These are phyloP conservation scores for Uncinocarpus reesii DNA, from an alignment of 2,329 filamentous ascomycete species.

Conservation along the genomic window DNA sequence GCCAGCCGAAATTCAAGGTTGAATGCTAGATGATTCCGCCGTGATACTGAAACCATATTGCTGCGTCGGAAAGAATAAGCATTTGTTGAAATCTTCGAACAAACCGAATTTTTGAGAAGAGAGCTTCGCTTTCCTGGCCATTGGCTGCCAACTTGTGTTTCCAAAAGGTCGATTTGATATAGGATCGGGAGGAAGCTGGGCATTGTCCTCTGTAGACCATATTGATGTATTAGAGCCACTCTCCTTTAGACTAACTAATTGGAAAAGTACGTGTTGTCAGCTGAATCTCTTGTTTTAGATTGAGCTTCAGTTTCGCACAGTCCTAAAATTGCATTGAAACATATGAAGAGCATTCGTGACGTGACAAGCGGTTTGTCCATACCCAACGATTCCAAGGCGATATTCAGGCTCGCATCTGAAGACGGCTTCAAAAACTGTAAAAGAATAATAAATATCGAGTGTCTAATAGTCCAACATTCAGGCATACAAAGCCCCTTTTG, in stretches of 20 bases:
- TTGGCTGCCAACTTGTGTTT: neutral
- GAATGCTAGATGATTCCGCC: constrained; percentile 27
- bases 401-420: no score
- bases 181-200: neutral
- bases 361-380: no score
- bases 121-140: no score
- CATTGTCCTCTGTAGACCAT: neutral
- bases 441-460: no score
- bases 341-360: no score
- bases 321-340: neutral
- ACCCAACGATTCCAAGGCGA: no score
- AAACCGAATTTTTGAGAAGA: no score
- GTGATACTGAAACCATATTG: neutral
- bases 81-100: neutral
- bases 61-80: neutral
- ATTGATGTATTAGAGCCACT: neutral
- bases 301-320: no score
- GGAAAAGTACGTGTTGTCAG: neutral
- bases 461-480: no score
- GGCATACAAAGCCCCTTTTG: no score
- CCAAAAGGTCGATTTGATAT: neutral
- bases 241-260: neutral
- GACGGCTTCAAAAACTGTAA: no score
- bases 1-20: constrained; percentile 47
- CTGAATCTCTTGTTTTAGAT: no score